phyloP scores from a whole-genome alignment of 352 stramenopile species.

The Pythium rishiriense region DNA sequence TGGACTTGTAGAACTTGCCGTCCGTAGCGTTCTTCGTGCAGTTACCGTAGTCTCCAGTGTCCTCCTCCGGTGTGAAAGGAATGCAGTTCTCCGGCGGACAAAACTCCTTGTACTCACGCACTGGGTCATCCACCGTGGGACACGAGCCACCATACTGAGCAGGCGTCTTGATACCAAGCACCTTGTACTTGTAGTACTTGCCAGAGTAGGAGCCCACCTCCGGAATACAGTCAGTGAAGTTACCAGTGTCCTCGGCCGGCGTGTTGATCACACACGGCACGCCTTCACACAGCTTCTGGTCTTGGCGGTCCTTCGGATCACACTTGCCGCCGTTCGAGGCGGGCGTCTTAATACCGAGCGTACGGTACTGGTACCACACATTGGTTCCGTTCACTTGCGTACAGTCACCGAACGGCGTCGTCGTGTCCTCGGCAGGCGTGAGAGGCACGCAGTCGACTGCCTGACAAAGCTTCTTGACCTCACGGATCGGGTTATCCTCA shows the following conservation, averaged over 20 bases:
- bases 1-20: not conserved
- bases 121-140: not conserved
- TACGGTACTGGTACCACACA: not conserved
- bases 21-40: not conserved
- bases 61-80: not conserved
- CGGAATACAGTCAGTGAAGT: not conserved
- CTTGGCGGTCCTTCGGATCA: not conserved
- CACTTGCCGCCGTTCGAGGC: not conserved
- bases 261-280: constrained; percentile 10
- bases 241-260: not conserved
- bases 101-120: not conserved
- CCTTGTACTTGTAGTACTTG: constrained; percentile 6
- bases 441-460: not conserved
- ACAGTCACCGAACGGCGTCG: constrained; percentile 2
- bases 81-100: constrained; percentile 2
- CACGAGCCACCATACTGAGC: constrained; percentile 6
- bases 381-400: not conserved
- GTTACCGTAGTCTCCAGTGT: not conserved
- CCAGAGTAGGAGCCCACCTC: not conserved
- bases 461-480: not conserved
- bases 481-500: not conserved
- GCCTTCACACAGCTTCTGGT: not conserved
- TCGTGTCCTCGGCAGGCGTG: not conserved
- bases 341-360: not conserved
- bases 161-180: not conserved